Percentiles rank a stretch among this genome's conserved stretches.
Conservation (phyloP, 2,329 filamentous ascomycete genomes). For the Fusarium heterosporum region DNA sequence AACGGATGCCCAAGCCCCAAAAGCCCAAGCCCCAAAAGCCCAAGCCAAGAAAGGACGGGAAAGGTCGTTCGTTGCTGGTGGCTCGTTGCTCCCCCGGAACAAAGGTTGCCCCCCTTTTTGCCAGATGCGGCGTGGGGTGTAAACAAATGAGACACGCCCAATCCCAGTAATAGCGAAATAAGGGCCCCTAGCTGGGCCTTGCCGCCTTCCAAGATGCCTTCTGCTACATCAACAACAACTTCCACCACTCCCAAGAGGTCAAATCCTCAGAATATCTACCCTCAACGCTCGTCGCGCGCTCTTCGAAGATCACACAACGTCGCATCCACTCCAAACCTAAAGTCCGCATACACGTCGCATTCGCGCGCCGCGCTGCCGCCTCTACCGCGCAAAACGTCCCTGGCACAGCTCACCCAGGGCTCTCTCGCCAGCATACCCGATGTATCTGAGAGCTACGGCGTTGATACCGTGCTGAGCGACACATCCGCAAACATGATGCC, state of each 20-base stretch:
- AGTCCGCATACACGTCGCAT: slow-evolving; percentile 62
- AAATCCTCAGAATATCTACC: slow-evolving; percentile 37
- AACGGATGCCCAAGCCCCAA: slow-evolving; percentile 1
- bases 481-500: slow-evolving; percentile 60
- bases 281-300: slow-evolving; percentile 51
- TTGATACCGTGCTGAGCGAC: slow-evolving; percentile 63
- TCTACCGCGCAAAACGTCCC: slow-evolving; percentile 76
- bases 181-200: slow-evolving; percentile 42
- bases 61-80: not conserved
- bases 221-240: slow-evolving; percentile 42
- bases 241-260: slow-evolving; percentile 35
- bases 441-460: slow-evolving; percentile 72
- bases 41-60: slow-evolving; percentile 12
- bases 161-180: slow-evolving; percentile 41
- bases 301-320: slow-evolving; percentile 61
- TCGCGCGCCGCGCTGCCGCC: slow-evolving; percentile 61
- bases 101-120: slow-evolving; percentile 45
- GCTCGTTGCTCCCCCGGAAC: slow-evolving; percentile 37
- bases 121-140: slow-evolving; percentile 47
- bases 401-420: slow-evolving; percentile 74
- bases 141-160: slow-evolving; percentile 49
- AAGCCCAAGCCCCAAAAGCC: slow-evolving; percentile 6
- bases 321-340: slow-evolving; percentile 70
- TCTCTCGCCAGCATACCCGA: slow-evolving; percentile 75
- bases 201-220: slow-evolving; percentile 44